These are phyloP conservation scores for Crithidia expoeki DNA, from an alignment of 208 protist genomes.

Conservation along the genomic window DNA sequence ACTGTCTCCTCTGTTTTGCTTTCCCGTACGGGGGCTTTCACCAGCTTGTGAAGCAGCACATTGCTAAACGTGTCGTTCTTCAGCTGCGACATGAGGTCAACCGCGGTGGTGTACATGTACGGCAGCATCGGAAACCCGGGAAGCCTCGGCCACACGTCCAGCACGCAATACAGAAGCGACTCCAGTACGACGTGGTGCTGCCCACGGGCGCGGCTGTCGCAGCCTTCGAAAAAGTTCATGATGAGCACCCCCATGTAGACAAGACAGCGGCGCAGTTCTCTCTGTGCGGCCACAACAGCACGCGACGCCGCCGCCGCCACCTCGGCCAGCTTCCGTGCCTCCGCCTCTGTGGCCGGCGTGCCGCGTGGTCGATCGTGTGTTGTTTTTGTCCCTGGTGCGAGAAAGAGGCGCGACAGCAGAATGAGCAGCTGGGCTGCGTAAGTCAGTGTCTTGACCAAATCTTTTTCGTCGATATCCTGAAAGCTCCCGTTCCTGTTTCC, in stretches of 20 bases:
- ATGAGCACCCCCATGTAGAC: constrained; percentile 43
- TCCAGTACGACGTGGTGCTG: constrained; percentile 27
- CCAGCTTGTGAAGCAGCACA: constrained; percentile 18
- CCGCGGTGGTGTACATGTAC: constrained; percentile 34
- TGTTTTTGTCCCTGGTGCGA: constrained; percentile 48
- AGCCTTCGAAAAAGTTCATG: constrained; percentile 36
- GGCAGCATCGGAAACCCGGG: constrained; percentile 40
- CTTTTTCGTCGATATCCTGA: background rate
- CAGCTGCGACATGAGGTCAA: constrained; percentile 37
- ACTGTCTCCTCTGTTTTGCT: background rate
- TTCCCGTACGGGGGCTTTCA: background rate
- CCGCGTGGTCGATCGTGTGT: constrained; percentile 55
- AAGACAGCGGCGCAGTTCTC: constrained; percentile 30
- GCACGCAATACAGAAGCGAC: constrained; percentile 43
- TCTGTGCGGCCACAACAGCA: constrained; percentile 20
- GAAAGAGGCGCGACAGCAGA: constrained; percentile 32
- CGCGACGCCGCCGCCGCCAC: constrained; percentile 10
- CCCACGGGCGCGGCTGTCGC: constrained; percentile 25
- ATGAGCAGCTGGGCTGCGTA: constrained; percentile 31
- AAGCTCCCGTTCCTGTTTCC: constrained; percentile 2
- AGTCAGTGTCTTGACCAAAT: constrained; percentile 27
- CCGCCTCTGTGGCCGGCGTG: constrained; percentile 14
- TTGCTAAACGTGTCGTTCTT: constrained; percentile 26
- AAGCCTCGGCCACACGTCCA: constrained; percentile 45
- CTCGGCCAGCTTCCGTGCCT: constrained; percentile 18